Evolutionary conservation across 768 basidiomycete species (phyloP).

Genomic region (Mycena floridula): DNA sequence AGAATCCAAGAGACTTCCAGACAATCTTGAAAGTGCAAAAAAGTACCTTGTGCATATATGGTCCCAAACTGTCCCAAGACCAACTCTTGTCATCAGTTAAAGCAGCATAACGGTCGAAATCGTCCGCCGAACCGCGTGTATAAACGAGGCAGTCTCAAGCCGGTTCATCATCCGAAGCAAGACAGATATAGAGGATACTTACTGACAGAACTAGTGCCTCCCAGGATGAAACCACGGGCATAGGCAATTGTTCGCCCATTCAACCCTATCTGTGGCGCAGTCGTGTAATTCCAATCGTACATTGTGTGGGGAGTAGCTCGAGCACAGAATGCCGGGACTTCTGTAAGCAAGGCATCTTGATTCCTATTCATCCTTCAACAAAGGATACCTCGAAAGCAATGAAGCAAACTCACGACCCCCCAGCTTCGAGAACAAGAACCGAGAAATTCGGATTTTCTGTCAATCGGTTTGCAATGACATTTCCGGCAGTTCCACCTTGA

Average conservation of each 20-base stretch:
- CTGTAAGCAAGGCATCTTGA: no score
- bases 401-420: no score
- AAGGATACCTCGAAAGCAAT: no score
- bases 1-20: neutral
- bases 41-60: constrained; percentile 10
- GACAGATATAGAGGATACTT: neutral
- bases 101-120: no score
- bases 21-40: neutral
- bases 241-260: neutral
- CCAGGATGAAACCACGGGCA: constrained; percentile 8
- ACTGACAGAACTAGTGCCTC: constrained; percentile 13
- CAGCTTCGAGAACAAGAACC: no score
- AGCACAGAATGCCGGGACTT: no score
- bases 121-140: constrained; percentile 13
- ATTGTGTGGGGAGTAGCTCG: no score
- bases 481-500: no score
- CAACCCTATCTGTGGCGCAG: neutral
- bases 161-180: neutral
- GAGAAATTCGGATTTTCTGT: no score
- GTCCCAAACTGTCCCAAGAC: constrained; percentile 15
- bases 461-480: no score
- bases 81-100: constrained; percentile 16
- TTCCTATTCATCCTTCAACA: no score
- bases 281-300: no score
- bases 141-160: constrained; percentile 13